Evolutionary conservation across 768 basidiomycete species (phyloP).

Genomic region (Pleurotus giganteus): DNA sequence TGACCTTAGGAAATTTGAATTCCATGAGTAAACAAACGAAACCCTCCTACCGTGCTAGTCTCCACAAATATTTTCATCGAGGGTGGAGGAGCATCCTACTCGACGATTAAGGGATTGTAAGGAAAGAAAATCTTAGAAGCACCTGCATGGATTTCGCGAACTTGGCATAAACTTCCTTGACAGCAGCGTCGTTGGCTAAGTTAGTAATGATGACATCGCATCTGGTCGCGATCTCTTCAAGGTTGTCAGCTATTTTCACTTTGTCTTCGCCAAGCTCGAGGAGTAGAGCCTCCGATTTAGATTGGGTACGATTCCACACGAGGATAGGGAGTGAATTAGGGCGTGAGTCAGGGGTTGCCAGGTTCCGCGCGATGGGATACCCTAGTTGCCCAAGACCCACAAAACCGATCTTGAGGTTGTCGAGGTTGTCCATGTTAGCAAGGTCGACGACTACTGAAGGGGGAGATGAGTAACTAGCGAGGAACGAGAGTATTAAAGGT

Average conservation of each 20-base stretch:
- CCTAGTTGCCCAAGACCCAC: conserved; percentile 68
- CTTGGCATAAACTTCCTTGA: conserved; percentile 58
- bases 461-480: too few species aligned
- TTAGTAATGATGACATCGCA: conserved; percentile 79
- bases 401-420: conserved; percentile 44
- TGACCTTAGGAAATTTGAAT: neutral
- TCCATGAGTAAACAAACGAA: neutral
- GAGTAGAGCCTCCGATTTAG: conserved; percentile 58
- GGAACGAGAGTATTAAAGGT: too few species aligned
- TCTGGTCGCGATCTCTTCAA: conserved; percentile 56
- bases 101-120: conserved; percentile 1
- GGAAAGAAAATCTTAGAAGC: conserved; percentile 13
- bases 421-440: too few species aligned
- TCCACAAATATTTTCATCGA: conserved; percentile 79
- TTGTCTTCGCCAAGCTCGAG: conserved; percentile 53
- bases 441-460: too few species aligned
- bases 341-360: conserved; percentile 53
- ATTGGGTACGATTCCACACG: conserved; percentile 72
- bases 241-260: conserved; percentile 52
- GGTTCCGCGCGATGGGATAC: conserved; percentile 73
- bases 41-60: conserved; percentile 66
- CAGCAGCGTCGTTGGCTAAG: conserved; percentile 69
- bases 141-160: conserved; percentile 62
- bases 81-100: conserved; percentile 39
- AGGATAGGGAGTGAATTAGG: conserved; percentile 49